A percentile compares a stretch with the other conserved stretches of the same genome.
phyloP scores from a whole-genome alignment of 306 rosid species.

The Hylodesmum podocarpum region DNA sequence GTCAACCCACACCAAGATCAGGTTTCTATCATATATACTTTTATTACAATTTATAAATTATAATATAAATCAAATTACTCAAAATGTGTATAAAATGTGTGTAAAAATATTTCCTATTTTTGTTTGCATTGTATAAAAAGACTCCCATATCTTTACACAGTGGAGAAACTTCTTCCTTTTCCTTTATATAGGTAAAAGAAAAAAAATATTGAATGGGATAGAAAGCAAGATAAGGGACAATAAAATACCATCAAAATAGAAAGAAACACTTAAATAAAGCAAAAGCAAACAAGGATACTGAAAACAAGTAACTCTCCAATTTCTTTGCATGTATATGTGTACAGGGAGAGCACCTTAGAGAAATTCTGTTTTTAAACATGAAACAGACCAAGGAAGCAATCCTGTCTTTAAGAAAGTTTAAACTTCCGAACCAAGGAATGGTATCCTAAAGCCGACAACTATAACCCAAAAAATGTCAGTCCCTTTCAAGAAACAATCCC shows the following conservation, averaged over 20 bases:
- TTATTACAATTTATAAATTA: neutral
- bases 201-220: too few species aligned
- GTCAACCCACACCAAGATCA: too few species aligned
- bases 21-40: neutral
- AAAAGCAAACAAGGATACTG: neutral
- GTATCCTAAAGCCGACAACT: neutral
- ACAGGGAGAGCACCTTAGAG: too few species aligned
- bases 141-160: neutral
- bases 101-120: neutral
- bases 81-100: neutral
- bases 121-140: neutral
- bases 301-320: too few species aligned
- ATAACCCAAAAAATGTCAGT: neutral
- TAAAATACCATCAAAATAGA: neutral
- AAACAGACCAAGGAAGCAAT: too few species aligned
- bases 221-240: neutral
- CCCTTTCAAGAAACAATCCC: neutral
- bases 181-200: too few species aligned
- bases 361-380: too few species aligned
- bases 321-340: too few species aligned
- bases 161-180: neutral
- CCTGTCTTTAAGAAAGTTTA: too few species aligned
- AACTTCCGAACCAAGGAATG: neutral
- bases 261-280: neutral
- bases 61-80: neutral